Evolutionary conservation across 192 early-diverging fungal species (phyloP), one percentile per base, ranked within the genome.

Genomic region (Coemansia sp.): DNA sequence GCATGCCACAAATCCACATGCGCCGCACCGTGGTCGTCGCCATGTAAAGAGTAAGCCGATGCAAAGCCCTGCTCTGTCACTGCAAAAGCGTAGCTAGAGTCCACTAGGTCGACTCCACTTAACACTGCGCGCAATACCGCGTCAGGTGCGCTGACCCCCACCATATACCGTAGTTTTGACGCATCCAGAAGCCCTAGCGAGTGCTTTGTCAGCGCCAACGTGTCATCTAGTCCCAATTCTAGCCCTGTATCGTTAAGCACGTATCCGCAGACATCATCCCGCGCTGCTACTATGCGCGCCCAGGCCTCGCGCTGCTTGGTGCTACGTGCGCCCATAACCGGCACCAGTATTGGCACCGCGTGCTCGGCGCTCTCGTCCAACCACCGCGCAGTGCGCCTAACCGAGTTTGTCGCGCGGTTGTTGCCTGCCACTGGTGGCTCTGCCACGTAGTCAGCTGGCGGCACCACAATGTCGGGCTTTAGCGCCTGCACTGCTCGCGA

Each of bases 21-120:
- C 24, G 56, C 60, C n/a, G 29, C 32, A 23, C 30, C 32, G 64
- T 39, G 9, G 56, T 36, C 19, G 22, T 39, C 46, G 42, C 57
- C 51, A 36, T 36, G 33, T 21, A 90, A 85, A 27, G 70, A 66
- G 61, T 87, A 88, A 3, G 76, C 74, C 20, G 88, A 84, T 9
- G 91, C 91, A 51, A 86, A 81, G 19, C 91, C 91, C 53, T 85
- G 80, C 42, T 89, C 85, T 3, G 89, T 88, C 66, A 87, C 73
- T 9, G 85, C 81, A 31, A 68, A 85, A 20, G 88, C 78, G 69
- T 92, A 92, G 56, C 78, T 75, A 23, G 85, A 85, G 74, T 92
- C 89, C 72, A 93, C 90, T 54, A 93, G 58, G 64, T 93, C 91
- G 21, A 87, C 82, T 3, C 91, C 91, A 14, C 50, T 30, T 10